Conservation (phyloP, 2,329 filamentous ascomycete species). For the Pseudogymnoascus sp. region DNA sequence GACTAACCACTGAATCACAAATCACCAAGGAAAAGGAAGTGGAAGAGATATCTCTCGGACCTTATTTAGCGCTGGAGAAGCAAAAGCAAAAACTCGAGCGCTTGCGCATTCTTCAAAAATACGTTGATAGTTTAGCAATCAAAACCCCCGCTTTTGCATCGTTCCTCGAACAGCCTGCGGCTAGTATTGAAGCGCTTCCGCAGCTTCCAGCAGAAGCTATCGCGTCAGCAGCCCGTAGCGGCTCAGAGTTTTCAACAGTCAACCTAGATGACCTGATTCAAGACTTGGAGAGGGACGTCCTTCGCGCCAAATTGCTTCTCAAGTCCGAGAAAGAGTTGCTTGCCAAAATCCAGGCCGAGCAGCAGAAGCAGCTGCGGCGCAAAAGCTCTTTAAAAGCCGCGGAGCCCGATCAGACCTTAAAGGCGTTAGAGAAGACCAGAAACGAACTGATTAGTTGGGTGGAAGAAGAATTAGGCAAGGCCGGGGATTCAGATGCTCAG, state of each 20-base stretch:
- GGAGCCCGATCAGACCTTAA: slow-evolving; percentile 25
- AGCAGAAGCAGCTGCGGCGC: slow-evolving; percentile 25
- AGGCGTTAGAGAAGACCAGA: slow-evolving; percentile 49
- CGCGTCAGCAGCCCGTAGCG: slow-evolving; percentile 10
- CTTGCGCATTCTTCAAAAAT: slow-evolving; percentile 43
- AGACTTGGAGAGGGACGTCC: slow-evolving; percentile 49
- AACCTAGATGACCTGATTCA: slow-evolving; percentile 43
- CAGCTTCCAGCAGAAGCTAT: slow-evolving; percentile 25
- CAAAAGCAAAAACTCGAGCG: slow-evolving; percentile 46
- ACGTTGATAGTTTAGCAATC: slow-evolving; percentile 43
- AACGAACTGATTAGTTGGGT: slow-evolving; percentile 60
- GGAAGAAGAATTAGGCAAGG: slow-evolving; percentile 52
- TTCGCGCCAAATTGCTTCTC: slow-evolving; percentile 51
- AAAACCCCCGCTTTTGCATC: slow-evolving; percentile 45
- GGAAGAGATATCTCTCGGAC: slow-evolving; percentile 33
- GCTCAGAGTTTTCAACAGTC: slow-evolving; percentile 27
- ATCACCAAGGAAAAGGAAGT: slow-evolving; percentile 9
- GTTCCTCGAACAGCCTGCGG: slow-evolving; percentile 39
- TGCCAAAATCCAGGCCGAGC: slow-evolving; percentile 38
- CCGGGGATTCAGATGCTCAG: slow-evolving; percentile 26
- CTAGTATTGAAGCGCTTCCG: slow-evolving; percentile 21
- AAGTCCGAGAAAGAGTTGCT: slow-evolving; percentile 50
- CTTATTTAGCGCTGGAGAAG: slow-evolving; percentile 45
- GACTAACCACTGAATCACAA: slow-evolving; percentile 20
- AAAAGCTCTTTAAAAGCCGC: slow-evolving; percentile 2